Percentiles rank a stretch among this genome's conserved stretches.
Evolutionary conservation across 2,329 filamentous ascomycete genomes (phyloP).

Genomic region (Plenodomus tracheiphilus): DNA sequence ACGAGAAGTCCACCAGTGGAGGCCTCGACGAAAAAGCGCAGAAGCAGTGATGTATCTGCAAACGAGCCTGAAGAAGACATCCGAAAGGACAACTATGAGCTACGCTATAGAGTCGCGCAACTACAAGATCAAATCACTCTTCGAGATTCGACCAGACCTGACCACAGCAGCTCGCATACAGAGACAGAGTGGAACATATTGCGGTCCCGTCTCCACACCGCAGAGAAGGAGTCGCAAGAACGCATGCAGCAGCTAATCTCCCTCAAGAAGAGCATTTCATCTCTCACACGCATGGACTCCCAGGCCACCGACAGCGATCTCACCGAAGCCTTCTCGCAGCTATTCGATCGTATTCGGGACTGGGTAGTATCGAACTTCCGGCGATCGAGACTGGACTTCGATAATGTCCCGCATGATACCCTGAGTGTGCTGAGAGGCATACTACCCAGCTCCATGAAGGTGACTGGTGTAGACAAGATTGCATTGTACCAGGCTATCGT

Average conservation of each 20-base stretch:
- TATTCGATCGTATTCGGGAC: slow-evolving; percentile 72
- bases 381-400: slow-evolving; percentile 56
- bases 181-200: slow-evolving; percentile 33
- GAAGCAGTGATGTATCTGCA: neutral
- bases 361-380: slow-evolving; percentile 74
- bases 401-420: slow-evolving; percentile 20
- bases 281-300: slow-evolving; percentile 63
- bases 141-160: slow-evolving; percentile 17
- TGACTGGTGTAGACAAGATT: slow-evolving; percentile 28
- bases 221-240: slow-evolving; percentile 60
- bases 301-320: slow-evolving; percentile 69
- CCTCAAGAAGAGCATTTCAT: slow-evolving; percentile 73
- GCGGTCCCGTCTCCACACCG: slow-evolving; percentile 32
- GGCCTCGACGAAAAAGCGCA: slow-evolving; percentile 1
- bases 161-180: slow-evolving; percentile 1
- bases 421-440: slow-evolving; percentile 19
- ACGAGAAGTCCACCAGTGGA: neutral
- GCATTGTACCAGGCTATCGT: slow-evolving; percentile 39
- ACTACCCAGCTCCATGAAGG: slow-evolving; percentile 15
- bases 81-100: slow-evolving; percentile 25
- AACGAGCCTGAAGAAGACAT: slow-evolving; percentile 14
- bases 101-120: slow-evolving; percentile 27
- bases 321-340: slow-evolving; percentile 61
- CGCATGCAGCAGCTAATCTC: slow-evolving; percentile 65
- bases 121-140: slow-evolving; percentile 30